Evolutionary conservation across 2,329 filamentous ascomycete species (phyloP), one percentile per base, ranked within the genome.

Genomic region (Fusarium neocosmosporiellum): DNA sequence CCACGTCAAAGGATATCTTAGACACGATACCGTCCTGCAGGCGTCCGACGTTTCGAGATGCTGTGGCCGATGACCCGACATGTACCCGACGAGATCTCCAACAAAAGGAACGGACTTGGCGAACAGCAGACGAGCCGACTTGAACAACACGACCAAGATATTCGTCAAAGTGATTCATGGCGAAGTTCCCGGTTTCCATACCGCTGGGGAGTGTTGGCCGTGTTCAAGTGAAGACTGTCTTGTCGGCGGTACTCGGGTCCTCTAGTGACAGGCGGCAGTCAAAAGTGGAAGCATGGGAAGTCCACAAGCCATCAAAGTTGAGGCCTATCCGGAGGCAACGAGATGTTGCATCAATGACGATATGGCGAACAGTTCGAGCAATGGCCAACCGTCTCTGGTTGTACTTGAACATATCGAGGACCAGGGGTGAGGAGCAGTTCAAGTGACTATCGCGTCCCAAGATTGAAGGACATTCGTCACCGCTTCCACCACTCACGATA

Each of bases 171-270:
- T 31, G 36, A 27, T n/a, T 31, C 29, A 20, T 14, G 22, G 18
- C 57, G 22, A 24, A 46, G 22, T 27, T 24, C 9, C 8, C 43
- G 43, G 33, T 10, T 18, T 16, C 18, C 22, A 16, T 11, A 13
- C 14, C 18, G 27, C 13, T 14, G 31, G n/a, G 59, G 16, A 29
- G 16, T 31, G 37, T 3, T n/a, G 37, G 13, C 39, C 33, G 8
- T 59, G 31, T 54, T 69, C 36, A 27, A 61, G 61, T 60, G 41
- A 66, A 61, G 37, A 48, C 31, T 48, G 24, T 43, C 36, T 10
- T 34, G 7, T 29, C 5, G 41, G 31, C 33, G 36, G 39, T 13
- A 54, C 31, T 16, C 7, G 18, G 22, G 13, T 34, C 16, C 37
- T 43, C 29, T 14, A n/a, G 13, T 31, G 20, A 31, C 33, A 27